Percentiles rank a stretch among this genome's conserved stretches.
Conservation (phyloP, 805 yeast species). For the Kodamaea neixiangensis region DNA sequence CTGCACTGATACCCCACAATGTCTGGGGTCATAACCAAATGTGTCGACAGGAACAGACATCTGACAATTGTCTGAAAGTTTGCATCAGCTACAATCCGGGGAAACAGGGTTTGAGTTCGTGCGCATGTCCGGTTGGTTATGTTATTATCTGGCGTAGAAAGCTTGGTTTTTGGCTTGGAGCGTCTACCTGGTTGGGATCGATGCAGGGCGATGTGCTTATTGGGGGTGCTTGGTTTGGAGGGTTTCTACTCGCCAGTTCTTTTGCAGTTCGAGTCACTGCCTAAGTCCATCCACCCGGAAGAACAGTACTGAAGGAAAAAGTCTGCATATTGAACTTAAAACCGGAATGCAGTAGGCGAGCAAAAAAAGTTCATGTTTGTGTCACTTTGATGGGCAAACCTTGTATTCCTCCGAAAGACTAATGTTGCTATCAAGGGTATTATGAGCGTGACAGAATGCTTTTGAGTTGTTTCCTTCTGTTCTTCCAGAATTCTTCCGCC, state of each 20-base stretch:
- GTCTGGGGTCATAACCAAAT: background rate
- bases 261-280: background rate
- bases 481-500: background rate
- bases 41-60: conserved; percentile 1
- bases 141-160: background rate
- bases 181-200: background rate
- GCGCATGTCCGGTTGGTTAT: background rate
- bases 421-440: background rate
- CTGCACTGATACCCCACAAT: background rate
- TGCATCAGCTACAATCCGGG: background rate
- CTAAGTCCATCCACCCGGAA: background rate
- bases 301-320: background rate
- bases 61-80: conserved; percentile 1
- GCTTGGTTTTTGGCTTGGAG: background rate
- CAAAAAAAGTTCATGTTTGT: background rate
- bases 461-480: background rate
- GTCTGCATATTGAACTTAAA: background rate
- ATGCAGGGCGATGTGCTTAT: background rate
- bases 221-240: background rate
- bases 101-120: background rate
- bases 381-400: background rate
- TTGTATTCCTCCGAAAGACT: background rate
- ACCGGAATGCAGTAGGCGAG: background rate
- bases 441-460: background rate
- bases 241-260: background rate